Evolutionary conservation across 106 monocot species (phyloP), one percentile per base, ranked within the genome.

Genomic region (Phalaenopsis equestris): DNA sequence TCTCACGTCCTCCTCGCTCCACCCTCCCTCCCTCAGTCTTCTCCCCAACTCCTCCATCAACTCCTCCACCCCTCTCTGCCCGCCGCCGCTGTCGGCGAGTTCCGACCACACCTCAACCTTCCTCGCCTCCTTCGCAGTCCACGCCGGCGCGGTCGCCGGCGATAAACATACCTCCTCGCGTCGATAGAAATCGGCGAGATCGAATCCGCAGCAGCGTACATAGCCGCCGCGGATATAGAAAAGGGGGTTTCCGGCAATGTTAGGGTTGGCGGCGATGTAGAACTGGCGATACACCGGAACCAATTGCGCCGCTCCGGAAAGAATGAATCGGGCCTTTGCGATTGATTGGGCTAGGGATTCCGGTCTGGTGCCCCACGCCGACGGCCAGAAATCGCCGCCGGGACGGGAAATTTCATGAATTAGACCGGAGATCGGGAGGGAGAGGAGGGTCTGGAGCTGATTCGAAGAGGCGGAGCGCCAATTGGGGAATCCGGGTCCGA

Each of bases 1-100:
- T 76, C 56, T 65, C 72, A 89, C 87, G 79, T 89, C 91, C 73
- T 85, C 86, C 79, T 89, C 87, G 43, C 74, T 36, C 91, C 91
- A 91, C 9, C 87, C 91, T n/a, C 81, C 91, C 39, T 81, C 81
- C 78, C 87, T 76, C 81, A 91, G 76, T 75, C 75, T 70, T 79
- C 82, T 56, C 79, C 76, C 82, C 72, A 72, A 11, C 72, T 72
- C 72, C 38, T 30, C 41, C 72, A 72, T 72, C 72, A 72, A 72
- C 72, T 38, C 15, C 5, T 36, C 72, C 72, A 72, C 11, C 16
- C 72, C 11, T 2, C 36, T 72, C 39, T 15, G 39, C 16, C 39
- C 72, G 12, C 38, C 72, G 4, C 14, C 38, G 30, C 38, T 52
- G 0, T 9, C 39, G 39, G 72, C 41, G 38, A 72, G 72, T 4